Evolutionary conservation across 129 eudicot species (phyloP), one percentile per base, ranked within the genome.

Genomic region (Sambucus nigra): DNA sequence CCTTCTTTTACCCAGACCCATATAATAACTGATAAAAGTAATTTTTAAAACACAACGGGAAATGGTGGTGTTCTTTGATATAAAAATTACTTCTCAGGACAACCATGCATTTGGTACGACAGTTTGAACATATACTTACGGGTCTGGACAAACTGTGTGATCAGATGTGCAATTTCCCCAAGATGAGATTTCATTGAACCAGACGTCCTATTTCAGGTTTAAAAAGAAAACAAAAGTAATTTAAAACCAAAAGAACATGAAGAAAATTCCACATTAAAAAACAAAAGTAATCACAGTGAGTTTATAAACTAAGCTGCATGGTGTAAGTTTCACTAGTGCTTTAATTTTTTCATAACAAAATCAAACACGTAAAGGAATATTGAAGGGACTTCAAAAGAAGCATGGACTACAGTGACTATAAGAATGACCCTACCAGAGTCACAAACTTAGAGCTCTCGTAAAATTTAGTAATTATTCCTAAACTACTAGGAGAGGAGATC

Each of bases 121-220:
- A n/a, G n/a, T n/a, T n/a, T n/a, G 12, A 21, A 50, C 48, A 40
- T 44, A 69, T 28, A 78, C 94, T 80, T 75, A 92, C 99, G 91
- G 83, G 33, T 86, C 84, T 0, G 99, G 94, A 70, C 99, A 92
- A 75, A 68, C 99, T 39, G 77, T 76, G 11, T 65, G 63, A 59
- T 76, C 67, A 17, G 76, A 65, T 20, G 68, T 64, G 75, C 99
- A 92, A 61, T 67, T 75, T 47, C 56, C 73, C 88, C 79, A 65
- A 32, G 83, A 65, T 47, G 62, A 32, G 44, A 72, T 41, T 46
- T 77, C 89, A 55, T 65, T 47, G 51, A 66, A 59, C 95, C 95
- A 75, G 17, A 48, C 73, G 59, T 78, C 91, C 99, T 92, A 47
- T 26, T 38, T 70, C 54, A 61, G 66, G 65, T 47, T n/a, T 38